A percentile compares a stretch with the other conserved stretches of the same genome.
Evolutionary conservation across 2,329 filamentous ascomycete genomes (phyloP).

Genomic region (Gnomoniopsis smithogilvyi): DNA sequence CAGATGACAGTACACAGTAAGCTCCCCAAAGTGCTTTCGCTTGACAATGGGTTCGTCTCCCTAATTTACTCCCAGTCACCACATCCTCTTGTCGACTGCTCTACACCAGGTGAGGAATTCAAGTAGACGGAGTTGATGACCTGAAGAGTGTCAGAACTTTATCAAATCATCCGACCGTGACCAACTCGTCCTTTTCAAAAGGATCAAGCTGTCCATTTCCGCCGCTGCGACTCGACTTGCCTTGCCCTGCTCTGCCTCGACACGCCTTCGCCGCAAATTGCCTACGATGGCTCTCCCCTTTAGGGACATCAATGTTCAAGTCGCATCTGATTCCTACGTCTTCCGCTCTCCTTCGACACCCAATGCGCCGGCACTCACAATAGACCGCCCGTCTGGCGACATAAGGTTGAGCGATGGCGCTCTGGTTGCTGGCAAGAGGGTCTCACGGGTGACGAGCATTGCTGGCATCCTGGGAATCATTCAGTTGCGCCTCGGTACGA

Average conservation of each 20-base stretch:
- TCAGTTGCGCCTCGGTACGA: constrained; percentile 82
- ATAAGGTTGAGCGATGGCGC: constrained; percentile 79
- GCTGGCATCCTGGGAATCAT: constrained; percentile 93
- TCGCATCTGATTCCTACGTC: constrained; percentile 86
- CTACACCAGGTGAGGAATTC: not conserved
- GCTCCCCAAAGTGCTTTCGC: not conserved
- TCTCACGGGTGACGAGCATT: constrained; percentile 77
- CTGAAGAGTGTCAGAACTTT: not conserved
- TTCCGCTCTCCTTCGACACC: constrained; percentile 95
- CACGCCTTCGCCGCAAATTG: constrained; percentile 4
- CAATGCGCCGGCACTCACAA: constrained; percentile 78
- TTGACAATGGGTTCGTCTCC: not conserved
- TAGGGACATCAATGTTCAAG: constrained; percentile 95
- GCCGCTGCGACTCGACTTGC: constrained; percentile 7
- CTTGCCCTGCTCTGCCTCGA: not conserved
- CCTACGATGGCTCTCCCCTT: constrained; percentile 60
- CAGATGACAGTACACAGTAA: too few species aligned
- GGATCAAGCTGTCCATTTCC: not conserved
- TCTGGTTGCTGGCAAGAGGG: constrained; percentile 70
- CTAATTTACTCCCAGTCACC: not conserved
- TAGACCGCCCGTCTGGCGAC: constrained; percentile 91
- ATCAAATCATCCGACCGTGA: not conserved
- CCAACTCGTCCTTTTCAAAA: not conserved
- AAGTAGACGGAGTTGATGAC: not conserved
- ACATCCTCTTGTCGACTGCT: not conserved